Evolutionary conservation across 2,329 filamentous ascomycete species (phyloP).

Genomic region (Helotiales sp.): DNA sequence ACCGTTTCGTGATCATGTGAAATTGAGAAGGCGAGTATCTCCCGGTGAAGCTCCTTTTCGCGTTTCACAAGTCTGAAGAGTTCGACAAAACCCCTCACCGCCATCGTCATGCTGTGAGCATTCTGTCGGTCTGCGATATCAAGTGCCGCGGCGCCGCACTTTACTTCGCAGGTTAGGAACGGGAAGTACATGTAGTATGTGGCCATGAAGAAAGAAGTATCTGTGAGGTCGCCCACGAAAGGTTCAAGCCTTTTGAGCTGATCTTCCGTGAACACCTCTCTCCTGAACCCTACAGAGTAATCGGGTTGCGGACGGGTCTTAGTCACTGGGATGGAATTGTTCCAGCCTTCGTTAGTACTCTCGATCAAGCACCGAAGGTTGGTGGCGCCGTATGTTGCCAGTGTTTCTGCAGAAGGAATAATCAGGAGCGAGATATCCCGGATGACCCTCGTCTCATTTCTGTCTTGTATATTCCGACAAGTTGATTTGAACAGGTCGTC

Average conservation of each 20-base stretch:
- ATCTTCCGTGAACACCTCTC: slow-evolving; percentile 46
- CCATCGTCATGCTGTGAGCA: slow-evolving; percentile 49
- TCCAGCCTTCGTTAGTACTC: slow-evolving; percentile 50
- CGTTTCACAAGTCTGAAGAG: slow-evolving; percentile 34
- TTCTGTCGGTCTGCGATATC: slow-evolving; percentile 45
- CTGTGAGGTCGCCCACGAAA: slow-evolving; percentile 44
- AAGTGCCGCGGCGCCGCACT: slow-evolving; percentile 48
- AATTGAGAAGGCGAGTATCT: slow-evolving; percentile 51
- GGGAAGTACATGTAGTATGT: slow-evolving; percentile 56
- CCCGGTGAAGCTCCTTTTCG: slow-evolving; percentile 34
- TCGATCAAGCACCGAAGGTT: slow-evolving; percentile 46
- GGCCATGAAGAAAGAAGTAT: slow-evolving; percentile 41
- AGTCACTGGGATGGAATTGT: slow-evolving; percentile 47
- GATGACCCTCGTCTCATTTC: slow-evolving; percentile 45
- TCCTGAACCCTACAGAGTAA: slow-evolving; percentile 49
- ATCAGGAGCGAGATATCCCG: slow-evolving; percentile 44
- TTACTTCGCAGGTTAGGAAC: slow-evolving; percentile 55
- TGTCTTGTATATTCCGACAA: slow-evolving; percentile 42
- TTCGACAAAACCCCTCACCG: slow-evolving; percentile 43
- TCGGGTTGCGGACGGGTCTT: slow-evolving; percentile 41
- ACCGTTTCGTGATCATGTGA: slow-evolving; percentile 33
- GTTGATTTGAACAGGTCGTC: slow-evolving; percentile 46
- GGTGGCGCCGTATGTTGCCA: slow-evolving; percentile 10
- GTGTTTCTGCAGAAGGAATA: slow-evolving; percentile 33
- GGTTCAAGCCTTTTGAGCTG: slow-evolving; percentile 50